Conservation (phyloP, 345 rosid genomes). For the Camelina neglecta region DNA sequence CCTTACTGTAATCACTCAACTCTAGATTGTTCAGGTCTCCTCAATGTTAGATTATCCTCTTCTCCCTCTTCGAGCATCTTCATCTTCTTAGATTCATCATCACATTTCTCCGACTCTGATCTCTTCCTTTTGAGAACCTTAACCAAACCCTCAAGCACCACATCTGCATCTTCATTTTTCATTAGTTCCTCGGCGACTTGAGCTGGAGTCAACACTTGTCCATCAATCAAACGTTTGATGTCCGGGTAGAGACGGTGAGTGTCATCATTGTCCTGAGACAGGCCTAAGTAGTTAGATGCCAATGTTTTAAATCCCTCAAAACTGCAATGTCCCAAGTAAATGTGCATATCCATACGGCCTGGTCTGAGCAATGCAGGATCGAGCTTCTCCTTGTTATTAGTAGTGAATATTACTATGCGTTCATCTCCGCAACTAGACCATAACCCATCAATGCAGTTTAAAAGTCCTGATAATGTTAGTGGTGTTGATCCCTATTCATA, state of each 20-base stretch:
- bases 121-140: conserved; percentile 49
- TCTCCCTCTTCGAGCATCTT: not conserved
- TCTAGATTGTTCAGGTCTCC: not conserved
- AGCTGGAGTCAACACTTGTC: conserved; percentile 50
- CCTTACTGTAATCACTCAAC: not conserved
- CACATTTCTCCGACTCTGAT: not conserved
- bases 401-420: conserved; percentile 72
- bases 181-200: conserved; percentile 61
- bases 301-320: conserved; percentile 52
- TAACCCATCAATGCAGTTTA: conserved; percentile 73
- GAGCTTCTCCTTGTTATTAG: conserved; percentile 65
- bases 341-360: conserved; percentile 79
- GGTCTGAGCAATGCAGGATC: conserved; percentile 71
- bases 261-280: conserved; percentile 13
- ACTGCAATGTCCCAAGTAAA: conserved; percentile 66
- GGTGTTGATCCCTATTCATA: conserved; percentile 26
- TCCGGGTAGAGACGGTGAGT: conserved; percentile 46
- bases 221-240: conserved; percentile 45
- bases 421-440: conserved; percentile 74
- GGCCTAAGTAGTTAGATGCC: conserved; percentile 54
- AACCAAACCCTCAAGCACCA: conserved; percentile 53
- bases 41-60: not conserved
- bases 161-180: conserved; percentile 52
- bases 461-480: conserved; percentile 56
- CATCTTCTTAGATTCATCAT: conserved; percentile 3